phyloP scores from a whole-genome alignment of 495 filamentous ascomycete genomes.

The Xanthoparmelia taractica region DNA sequence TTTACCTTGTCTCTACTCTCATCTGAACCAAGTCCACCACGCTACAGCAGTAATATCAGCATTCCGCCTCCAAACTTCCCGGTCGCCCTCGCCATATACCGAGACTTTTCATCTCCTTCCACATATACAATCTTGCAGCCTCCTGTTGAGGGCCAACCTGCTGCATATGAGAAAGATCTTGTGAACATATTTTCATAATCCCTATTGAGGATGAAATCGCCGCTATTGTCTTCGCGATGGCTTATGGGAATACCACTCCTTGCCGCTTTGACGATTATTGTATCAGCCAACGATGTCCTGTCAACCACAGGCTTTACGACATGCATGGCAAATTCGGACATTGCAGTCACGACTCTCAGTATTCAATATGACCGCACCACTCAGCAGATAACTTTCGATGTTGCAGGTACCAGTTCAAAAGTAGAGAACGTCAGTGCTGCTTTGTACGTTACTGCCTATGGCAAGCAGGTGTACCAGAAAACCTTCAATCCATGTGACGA shows the following conservation, averaged over 20 bases:
- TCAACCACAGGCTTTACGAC: slow-evolving; percentile 71
- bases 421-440: slow-evolving; percentile 74
- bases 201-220: slow-evolving; percentile 10
- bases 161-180: neutral
- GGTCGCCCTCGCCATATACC: neutral
- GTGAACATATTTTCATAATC: neutral
- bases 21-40: neutral
- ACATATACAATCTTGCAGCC: neutral
- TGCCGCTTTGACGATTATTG: slow-evolving; percentile 35
- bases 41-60: neutral
- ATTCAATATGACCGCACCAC: slow-evolving; percentile 70
- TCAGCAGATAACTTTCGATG: slow-evolving; percentile 69
- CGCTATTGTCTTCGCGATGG: slow-evolving; percentile 8
- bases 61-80: neutral
- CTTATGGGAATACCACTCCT: slow-evolving; percentile 9
- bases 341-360: slow-evolving; percentile 66
- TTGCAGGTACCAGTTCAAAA: slow-evolving; percentile 66
- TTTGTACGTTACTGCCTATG: slow-evolving; percentile 78
- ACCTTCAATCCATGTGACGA: slow-evolving; percentile 73
- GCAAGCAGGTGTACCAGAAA: slow-evolving; percentile 70
- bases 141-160: neutral
- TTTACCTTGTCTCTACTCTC: neutral
- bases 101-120: neutral
- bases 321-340: slow-evolving; percentile 57
- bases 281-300: slow-evolving; percentile 60